A percentile compares a stretch with the other conserved stretches of the same genome.
phyloP scores from a whole-genome alignment of 345 rosid genomes.

The Microthlaspi erraticum region DNA sequence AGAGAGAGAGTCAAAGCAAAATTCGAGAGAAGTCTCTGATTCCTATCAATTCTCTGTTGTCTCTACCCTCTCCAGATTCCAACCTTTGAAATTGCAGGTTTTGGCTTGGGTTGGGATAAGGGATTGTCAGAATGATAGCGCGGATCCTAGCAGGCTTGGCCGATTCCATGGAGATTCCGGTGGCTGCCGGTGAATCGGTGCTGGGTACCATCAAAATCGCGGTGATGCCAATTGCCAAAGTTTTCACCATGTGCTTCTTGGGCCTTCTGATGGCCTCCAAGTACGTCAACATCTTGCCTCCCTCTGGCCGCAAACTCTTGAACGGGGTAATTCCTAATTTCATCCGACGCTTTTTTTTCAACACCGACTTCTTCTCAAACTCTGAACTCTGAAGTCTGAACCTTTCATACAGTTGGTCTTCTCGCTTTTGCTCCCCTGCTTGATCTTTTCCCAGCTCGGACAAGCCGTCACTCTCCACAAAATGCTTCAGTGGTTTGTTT shows the following conservation, averaged over 20 bases:
- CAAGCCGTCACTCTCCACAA: slow-evolving; percentile 86
- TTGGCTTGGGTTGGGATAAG: background rate
- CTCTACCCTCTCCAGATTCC: slow-evolving; percentile 1
- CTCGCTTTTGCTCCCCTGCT: slow-evolving; percentile 94
- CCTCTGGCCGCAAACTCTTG: slow-evolving; percentile 84
- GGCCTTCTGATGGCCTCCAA: slow-evolving; percentile 99
- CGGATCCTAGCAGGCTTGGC: slow-evolving; percentile 50
- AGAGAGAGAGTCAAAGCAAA: too few relatives aligned
- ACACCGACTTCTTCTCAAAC: background rate
- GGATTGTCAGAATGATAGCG: slow-evolving; percentile 43
- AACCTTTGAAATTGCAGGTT: background rate
- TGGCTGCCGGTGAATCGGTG: slow-evolving; percentile 59
- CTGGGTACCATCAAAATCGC: slow-evolving; percentile 78
- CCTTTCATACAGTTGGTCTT: slow-evolving; percentile 75
- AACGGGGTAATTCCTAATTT: slow-evolving; percentile 77
- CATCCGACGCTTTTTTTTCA: background rate
- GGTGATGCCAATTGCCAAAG: slow-evolving; percentile 94
- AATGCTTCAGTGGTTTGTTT: slow-evolving; percentile 80
- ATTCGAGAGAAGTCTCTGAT: background rate
- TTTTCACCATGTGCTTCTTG: slow-evolving; percentile 89
- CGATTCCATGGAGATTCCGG: slow-evolving; percentile 44
- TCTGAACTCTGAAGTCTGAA: background rate
- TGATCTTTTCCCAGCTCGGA: slow-evolving; percentile 97
- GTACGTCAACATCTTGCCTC: slow-evolving; percentile 87
- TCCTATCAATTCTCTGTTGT: background rate